Conservation (phyloP, 169 alveolate species). For the Babesia bigemina region DNA sequence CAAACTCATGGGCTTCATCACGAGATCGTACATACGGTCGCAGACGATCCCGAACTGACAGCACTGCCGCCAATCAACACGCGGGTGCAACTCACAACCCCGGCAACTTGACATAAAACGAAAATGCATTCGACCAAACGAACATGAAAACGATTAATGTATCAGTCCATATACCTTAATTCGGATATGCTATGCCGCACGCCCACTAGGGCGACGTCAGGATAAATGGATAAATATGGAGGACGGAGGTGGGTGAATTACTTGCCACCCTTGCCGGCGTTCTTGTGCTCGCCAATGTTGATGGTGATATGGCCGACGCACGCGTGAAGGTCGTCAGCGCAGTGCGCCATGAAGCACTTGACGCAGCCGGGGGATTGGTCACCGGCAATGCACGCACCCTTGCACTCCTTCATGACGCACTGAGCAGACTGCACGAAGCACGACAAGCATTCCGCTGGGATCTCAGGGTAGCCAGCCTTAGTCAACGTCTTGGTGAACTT, state of each 20-base stretch:
- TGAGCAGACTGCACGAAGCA: conserved; percentile 43
- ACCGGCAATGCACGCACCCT: conserved; percentile 31
- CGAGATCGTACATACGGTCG: background rate
- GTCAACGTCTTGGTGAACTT: conserved; percentile 1
- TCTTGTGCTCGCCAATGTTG: conserved; percentile 18
- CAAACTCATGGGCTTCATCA: background rate
- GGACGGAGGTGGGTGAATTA: too few species aligned
- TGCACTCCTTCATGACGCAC: conserved; percentile 43
- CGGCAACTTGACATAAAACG: too few species aligned
- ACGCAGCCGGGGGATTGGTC: conserved; percentile 26
- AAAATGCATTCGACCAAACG: background rate
- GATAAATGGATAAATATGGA: too few species aligned
- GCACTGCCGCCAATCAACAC: too few species aligned
- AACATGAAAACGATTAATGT: background rate
- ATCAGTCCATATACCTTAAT: background rate
- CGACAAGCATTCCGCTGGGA: conserved; percentile 6
- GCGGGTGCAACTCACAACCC: too few species aligned
- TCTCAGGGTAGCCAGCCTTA: conserved; percentile 16
- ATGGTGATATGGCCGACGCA: conserved; percentile 44
- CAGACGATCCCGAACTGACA: conserved; percentile 14
- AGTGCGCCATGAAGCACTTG: conserved; percentile 32
- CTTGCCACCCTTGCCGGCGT: too few species aligned
- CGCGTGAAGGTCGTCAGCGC: conserved; percentile 13
- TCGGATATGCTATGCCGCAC: background rate
- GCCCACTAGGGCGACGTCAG: background rate